Conservation (phyloP, 2,329 filamentous ascomycete genomes). For the Talaromyces atroroseus region DNA sequence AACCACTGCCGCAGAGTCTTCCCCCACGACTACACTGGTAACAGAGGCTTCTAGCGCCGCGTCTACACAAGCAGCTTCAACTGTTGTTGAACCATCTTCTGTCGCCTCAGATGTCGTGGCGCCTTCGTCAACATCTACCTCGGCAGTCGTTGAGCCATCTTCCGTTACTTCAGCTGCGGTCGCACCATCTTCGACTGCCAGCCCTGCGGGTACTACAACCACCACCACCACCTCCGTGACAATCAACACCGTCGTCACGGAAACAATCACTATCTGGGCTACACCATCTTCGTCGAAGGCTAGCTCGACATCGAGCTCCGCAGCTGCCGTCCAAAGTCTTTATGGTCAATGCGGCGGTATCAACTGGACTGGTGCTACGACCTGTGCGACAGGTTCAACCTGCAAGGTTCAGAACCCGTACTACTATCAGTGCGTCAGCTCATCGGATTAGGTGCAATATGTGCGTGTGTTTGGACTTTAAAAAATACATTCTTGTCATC, state of each 20-base stretch:
- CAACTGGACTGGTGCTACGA: slow-evolving; percentile 25
- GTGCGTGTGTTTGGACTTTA: neutral
- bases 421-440: slow-evolving; percentile 27
- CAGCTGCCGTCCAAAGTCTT: slow-evolving; percentile 13
- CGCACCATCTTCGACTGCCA: neutral
- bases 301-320: neutral
- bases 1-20: neutral
- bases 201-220: neutral
- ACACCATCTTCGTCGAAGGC: neutral
- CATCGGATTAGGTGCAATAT: neutral
- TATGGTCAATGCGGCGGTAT: slow-evolving; percentile 26
- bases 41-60: neutral
- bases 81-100: neutral
- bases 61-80: neutral
- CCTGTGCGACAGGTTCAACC: slow-evolving; percentile 22
- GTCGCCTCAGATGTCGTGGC: neutral
- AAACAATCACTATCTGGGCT: slow-evolving; percentile 2
- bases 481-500: neutral
- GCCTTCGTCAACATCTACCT: neutral
- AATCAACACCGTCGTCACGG: neutral
- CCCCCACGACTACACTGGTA: neutral
- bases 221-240: neutral
- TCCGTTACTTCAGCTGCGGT: neutral
- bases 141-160: neutral
- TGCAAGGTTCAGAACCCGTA: slow-evolving; percentile 25